Evolutionary conservation across 2,329 filamentous ascomycete genomes (phyloP).

Genomic region (Colletotrichum godetiae): DNA sequence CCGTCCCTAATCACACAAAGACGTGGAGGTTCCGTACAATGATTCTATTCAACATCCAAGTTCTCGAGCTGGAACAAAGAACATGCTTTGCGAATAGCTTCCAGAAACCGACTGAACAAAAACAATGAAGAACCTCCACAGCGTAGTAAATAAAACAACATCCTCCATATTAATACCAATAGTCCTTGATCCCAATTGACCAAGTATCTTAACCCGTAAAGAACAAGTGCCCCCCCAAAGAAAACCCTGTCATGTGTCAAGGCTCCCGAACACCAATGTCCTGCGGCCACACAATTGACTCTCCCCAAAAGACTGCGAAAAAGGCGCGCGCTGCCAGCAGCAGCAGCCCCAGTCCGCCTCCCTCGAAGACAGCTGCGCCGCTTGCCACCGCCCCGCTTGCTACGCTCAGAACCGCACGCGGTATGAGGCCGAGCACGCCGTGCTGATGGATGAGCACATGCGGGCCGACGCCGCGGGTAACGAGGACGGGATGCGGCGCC

Average conservation of each 20-base stretch:
- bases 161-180: no score
- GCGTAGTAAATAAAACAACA: neutral
- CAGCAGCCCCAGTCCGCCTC: constrained; percentile 29
- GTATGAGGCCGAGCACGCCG: constrained; percentile 42
- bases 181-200: neutral
- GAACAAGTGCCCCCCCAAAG: neutral
- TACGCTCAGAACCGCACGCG: constrained; percentile 40
- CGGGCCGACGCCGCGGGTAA: constrained; percentile 40
- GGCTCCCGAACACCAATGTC: constrained; percentile 39
- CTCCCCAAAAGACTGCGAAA: constrained; percentile 34
- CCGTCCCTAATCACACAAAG: neutral
- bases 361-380: constrained; percentile 50
- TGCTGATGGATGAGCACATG: constrained; percentile 42
- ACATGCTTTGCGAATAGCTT: neutral
- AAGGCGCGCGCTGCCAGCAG: constrained; percentile 19
- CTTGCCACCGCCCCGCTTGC: constrained; percentile 46
- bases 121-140: neutral
- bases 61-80: neutral
- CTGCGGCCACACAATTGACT: constrained; percentile 41
- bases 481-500: constrained; percentile 38
- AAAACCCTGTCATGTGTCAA: constrained; percentile 39
- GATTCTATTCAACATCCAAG: neutral
- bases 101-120: neutral
- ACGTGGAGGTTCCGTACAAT: neutral
- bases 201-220: neutral